Base-by-base conservation (phyloP, 805 yeast species). In the Jamesozyma hellenica region DNA sequence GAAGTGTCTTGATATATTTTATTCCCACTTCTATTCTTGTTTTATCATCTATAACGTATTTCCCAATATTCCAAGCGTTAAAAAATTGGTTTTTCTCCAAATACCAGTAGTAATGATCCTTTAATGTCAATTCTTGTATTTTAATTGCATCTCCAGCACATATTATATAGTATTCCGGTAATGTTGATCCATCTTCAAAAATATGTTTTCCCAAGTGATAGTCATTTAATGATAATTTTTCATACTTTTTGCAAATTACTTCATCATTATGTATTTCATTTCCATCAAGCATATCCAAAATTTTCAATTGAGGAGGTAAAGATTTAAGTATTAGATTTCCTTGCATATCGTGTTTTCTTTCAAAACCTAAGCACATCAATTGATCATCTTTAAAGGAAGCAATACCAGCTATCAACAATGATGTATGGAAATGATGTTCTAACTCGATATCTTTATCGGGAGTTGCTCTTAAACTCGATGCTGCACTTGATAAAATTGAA, bases 61-160 rank as follows among this genome's bases (percentile, higher is more conserved):
- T 74, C 42, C 92, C 73, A 53, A 85, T 75, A 31, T 70, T 68
- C 94, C 95, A 90, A 0, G 96, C 96, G 32, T 77, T 77, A 14
- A 67, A 60, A 50, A 61, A 83, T 39, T 65, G 59, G 2, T 69
- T 68, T 29, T 65, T 71, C 1, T 75, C 75, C 3, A 75, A 42
- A 42, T 68, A 80, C 96, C 96, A 90, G 4, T 75, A 64, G 34
- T 79, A 70, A 42, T 80, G 74, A 55, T 88, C 97, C 23, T 65
- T 58, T 18, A 81, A 60, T 39, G 76, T 77, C n/a, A 82, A 67
- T 44, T 80, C 85, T 48, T 79, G 73, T 0, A 87, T 86, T 13
- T 77, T 65, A 1, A 90, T 81, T 1, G 80, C 90, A 60, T 87
- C 97, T 35, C 75, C 73, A 0, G 96, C 85, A 53, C 90, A 77